Percentiles rank a stretch among this genome's conserved stretches.
Conservation (phyloP, 2,329 filamentous ascomycete genomes). For the Coniochaeta sp. region DNA sequence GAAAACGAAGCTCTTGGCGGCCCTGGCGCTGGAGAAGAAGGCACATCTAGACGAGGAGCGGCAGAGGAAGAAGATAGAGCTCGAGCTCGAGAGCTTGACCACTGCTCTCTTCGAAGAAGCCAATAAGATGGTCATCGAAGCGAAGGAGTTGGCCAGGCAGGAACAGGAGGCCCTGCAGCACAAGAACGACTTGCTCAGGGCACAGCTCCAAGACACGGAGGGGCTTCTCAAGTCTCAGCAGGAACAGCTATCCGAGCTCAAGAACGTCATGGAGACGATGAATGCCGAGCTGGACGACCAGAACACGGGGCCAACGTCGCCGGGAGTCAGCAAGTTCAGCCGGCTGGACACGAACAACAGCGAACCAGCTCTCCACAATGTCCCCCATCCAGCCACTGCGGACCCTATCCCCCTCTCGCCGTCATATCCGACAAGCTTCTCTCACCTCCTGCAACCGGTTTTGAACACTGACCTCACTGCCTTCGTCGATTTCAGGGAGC, state of each 20-base stretch:
- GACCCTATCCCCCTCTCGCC: constrained; percentile 39
- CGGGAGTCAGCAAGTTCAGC: constrained; percentile 66
- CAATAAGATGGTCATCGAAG: constrained; percentile 93
- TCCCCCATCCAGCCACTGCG: constrained; percentile 22
- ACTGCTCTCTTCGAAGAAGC: constrained; percentile 95
- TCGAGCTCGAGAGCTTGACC: constrained; percentile 84
- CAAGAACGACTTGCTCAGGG: constrained; percentile 80
- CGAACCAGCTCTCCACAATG: constrained; percentile 17
- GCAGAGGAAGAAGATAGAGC: constrained; percentile 84
- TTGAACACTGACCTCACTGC: constrained; percentile 73
- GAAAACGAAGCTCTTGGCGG: constrained; percentile 50
- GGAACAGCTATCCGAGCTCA: constrained; percentile 86
- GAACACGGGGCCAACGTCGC: constrained; percentile 76
- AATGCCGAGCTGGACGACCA: constrained; percentile 65
- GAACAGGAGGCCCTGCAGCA: constrained; percentile 76
- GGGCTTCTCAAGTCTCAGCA: constrained; percentile 80
- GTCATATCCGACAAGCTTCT: constrained; percentile 63
- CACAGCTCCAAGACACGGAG: constrained; percentile 83
- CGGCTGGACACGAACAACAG: constrained; percentile 33
- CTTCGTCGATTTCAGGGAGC: constrained; percentile 77
- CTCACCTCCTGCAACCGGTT: constrained; percentile 75
- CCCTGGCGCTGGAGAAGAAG: constrained; percentile 57
- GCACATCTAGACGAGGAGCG: constrained; percentile 60
- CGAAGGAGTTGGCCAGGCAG: constrained; percentile 79
- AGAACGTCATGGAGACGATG: constrained; percentile 87